Percentiles rank a stretch among this genome's conserved stretches.
These are phyloP conservation scores for Linderina pennispora DNA, from an alignment of 192 early-diverging fungal species.

Conservation along the genomic window DNA sequence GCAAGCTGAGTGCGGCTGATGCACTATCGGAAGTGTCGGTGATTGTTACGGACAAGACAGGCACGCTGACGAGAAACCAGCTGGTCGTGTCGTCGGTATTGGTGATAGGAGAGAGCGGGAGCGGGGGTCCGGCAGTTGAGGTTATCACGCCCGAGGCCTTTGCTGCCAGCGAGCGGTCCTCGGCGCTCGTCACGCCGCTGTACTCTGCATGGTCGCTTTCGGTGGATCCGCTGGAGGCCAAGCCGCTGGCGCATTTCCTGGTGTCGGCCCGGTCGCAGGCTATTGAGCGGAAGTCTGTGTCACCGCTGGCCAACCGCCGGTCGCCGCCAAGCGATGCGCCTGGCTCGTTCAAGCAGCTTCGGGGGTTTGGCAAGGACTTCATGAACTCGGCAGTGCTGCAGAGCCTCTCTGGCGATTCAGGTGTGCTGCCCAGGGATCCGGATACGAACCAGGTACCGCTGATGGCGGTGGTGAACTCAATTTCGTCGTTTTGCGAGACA, in stretches of 20 bases:
- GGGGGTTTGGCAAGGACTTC: slow-evolving; percentile 39
- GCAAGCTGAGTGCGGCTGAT: slow-evolving; percentile 58
- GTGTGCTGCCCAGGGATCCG: slow-evolving; percentile 10
- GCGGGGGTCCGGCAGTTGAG: slow-evolving; percentile 18
- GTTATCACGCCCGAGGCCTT: slow-evolving; percentile 34
- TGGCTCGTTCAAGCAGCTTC: slow-evolving; percentile 10
- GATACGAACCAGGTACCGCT: slow-evolving; percentile 11
- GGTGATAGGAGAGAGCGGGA: slow-evolving; percentile 1
- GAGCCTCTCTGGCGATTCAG: slow-evolving; percentile 9
- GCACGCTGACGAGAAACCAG: slow-evolving; percentile 61
- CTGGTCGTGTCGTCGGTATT: slow-evolving; percentile 49
- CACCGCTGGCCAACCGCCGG: not conserved
- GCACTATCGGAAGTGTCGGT: slow-evolving; percentile 57
- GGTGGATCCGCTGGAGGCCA: slow-evolving; percentile 31
- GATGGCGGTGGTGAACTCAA: slow-evolving; percentile 6
- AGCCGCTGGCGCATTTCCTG: slow-evolving; percentile 17
- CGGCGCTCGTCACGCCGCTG: slow-evolving; percentile 24
- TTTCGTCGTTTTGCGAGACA: slow-evolving; percentile 11
- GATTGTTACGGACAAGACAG: slow-evolving; percentile 70
- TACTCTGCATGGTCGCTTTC: slow-evolving; percentile 36
- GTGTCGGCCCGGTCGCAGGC: not conserved
- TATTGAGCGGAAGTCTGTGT: not conserved
- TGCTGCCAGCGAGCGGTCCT: slow-evolving; percentile 8
- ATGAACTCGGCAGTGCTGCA: slow-evolving; percentile 32
- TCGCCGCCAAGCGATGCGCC: too few relatives aligned